Conservation (phyloP, 164 flowering plant species). For the Umbellularia californica region DNA sequence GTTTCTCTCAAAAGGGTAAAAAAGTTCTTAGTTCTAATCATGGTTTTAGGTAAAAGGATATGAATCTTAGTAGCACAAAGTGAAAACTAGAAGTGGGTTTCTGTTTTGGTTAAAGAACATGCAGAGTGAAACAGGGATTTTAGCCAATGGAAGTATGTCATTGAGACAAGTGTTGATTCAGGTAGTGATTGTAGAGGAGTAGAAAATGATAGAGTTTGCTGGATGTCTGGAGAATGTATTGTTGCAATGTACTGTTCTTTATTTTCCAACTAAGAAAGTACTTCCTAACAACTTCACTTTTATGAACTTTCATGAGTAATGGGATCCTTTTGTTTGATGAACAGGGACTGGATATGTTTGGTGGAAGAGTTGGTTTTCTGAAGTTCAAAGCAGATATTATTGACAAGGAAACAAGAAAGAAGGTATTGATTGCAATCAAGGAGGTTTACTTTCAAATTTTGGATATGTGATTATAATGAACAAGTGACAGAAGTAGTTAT, state of each 20-base stretch:
- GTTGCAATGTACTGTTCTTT: neutral
- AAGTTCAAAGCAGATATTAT: conserved; percentile 80
- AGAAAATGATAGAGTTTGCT: neutral
- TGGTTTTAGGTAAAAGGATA: too few species aligned
- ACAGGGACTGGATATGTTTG: conserved; percentile 92
- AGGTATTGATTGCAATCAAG: conserved; percentile 46
- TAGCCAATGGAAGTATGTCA: conserved; percentile 49
- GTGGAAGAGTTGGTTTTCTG: conserved; percentile 72
- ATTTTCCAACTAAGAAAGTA: neutral
- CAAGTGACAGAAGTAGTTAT: neutral
- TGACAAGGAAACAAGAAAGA: conserved; percentile 61
- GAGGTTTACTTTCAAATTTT: neutral
- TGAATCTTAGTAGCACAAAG: too few species aligned
- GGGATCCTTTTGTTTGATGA: neutral
- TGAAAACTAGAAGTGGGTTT: too few species aligned
- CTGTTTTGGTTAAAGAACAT: conserved; percentile 80
- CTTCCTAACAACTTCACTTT: neutral
- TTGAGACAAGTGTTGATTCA: conserved; percentile 66
- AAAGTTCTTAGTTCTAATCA: too few species aligned
- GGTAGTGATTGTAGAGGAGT: conserved; percentile 30
- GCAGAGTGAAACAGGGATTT: conserved; percentile 64
- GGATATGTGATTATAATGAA: neutral
- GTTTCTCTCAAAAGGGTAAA: too few species aligned
- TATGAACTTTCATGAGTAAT: neutral
- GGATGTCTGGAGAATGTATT: neutral